A percentile compares a stretch with the other conserved stretches of the same genome.
phyloP scores from a whole-genome alignment of 2,329 filamentous ascomycete genomes.

The Nakataea oryzae region DNA sequence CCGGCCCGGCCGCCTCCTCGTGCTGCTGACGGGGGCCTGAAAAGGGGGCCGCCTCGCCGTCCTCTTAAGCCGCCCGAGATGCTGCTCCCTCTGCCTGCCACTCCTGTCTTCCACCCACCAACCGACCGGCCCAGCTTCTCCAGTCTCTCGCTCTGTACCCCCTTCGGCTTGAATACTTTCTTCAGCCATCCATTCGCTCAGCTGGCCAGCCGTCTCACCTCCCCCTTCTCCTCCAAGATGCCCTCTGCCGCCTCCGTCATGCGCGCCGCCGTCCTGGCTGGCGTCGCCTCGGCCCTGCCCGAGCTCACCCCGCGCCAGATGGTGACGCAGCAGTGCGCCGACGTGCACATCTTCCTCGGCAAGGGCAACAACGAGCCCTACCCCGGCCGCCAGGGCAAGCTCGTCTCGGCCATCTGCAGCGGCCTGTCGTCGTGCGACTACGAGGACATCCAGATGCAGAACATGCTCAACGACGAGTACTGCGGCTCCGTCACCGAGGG shows the following conservation, averaged over 20 bases:
- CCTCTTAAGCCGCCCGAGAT: background rate
- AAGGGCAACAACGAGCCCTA: slow-evolving; percentile 19
- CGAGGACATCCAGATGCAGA: slow-evolving; percentile 10
- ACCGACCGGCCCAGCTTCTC: background rate
- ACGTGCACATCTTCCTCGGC: slow-evolving; percentile 19
- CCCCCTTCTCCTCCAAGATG: background rate
- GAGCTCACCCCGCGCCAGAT: background rate
- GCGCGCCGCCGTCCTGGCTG: background rate
- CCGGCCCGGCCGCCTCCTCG: too few relatives aligned
- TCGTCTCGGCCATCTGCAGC: slow-evolving; percentile 16
- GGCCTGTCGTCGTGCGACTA: slow-evolving; percentile 18
- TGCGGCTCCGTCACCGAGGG: slow-evolving; percentile 14
- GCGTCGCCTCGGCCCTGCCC: background rate
- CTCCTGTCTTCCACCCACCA: background rate
- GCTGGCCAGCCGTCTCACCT: background rate
- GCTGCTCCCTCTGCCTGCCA: background rate
- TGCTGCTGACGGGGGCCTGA: too few relatives aligned
- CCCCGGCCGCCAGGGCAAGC: slow-evolving; percentile 17
- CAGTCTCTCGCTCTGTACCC: background rate
- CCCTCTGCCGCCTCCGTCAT: background rate
- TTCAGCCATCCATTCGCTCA: background rate
- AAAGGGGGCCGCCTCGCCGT: background rate
- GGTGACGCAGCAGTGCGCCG: slow-evolving; percentile 9
- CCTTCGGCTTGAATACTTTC: background rate
- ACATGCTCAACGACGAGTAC: slow-evolving; percentile 10